Conservation (phyloP, 257 asterid genomes). For the Rubia yunnanensis region DNA sequence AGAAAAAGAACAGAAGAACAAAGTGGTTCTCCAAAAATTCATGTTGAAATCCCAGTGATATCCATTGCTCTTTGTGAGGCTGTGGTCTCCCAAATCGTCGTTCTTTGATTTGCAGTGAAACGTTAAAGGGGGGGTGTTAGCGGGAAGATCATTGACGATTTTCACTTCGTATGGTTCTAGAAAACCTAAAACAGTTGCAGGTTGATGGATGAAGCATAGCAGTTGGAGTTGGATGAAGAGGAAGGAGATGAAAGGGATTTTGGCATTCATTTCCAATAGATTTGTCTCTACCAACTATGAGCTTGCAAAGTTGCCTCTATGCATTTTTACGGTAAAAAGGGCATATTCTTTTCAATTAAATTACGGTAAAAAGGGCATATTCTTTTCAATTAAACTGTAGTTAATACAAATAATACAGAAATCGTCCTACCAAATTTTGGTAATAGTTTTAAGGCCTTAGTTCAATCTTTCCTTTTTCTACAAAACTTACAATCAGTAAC, state of each 20-base stretch:
- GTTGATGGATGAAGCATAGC: background rate
- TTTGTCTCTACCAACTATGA: too few relatives aligned
- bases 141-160: background rate
- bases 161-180: background rate
- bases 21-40: background rate
- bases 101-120: background rate
- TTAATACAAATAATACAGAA: too few relatives aligned
- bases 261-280: background rate
- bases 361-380: too few relatives aligned
- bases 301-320: too few relatives aligned
- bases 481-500: too few relatives aligned
- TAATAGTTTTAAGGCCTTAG: too few relatives aligned
- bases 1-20: background rate
- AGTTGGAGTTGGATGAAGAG: background rate
- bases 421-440: too few relatives aligned
- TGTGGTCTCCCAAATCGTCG: background rate
- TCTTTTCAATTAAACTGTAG: too few relatives aligned
- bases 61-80: background rate
- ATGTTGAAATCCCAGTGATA: background rate
- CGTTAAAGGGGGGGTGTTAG: background rate
- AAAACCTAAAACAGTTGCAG: background rate
- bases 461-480: too few relatives aligned
- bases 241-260: background rate
- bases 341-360: too few relatives aligned
- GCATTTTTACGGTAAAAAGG: too few relatives aligned